Conservation (phyloP, 2,329 filamentous ascomycete genomes). For the Colletotrichum shisoi region DNA sequence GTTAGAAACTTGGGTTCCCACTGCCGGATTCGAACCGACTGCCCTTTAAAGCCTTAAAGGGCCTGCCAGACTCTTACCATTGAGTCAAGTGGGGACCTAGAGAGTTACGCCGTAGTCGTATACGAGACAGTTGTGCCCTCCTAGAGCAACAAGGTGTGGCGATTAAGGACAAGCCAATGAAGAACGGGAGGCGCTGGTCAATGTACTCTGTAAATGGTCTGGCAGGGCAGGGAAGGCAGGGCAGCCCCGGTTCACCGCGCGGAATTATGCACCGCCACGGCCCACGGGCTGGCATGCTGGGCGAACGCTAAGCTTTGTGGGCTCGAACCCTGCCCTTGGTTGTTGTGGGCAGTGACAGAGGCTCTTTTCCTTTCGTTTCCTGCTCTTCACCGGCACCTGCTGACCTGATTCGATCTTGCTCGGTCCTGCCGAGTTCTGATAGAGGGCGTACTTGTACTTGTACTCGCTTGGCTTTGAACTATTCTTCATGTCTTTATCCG, state of each 20-base stretch:
- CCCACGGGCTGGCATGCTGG: no score
- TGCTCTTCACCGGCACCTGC: neutral
- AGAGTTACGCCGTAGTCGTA: no score
- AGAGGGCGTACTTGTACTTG: neutral
- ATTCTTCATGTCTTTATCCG: slow-evolving; percentile 1
- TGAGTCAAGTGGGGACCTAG: no score
- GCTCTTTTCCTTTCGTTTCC: slow-evolving; percentile 2
- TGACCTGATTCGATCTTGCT: neutral
- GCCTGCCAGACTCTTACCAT: no score
- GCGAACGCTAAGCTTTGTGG: slow-evolving; percentile 32
- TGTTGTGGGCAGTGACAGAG: neutral
- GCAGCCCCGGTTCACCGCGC: neutral
- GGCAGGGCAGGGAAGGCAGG: neutral
- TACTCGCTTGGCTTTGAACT: neutral
- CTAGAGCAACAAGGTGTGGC: no score
- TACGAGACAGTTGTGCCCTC: no score
- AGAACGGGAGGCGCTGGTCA: neutral
- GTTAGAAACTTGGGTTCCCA: no score
- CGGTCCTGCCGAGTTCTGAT: neutral
- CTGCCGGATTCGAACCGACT: no score
- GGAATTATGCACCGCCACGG: neutral
- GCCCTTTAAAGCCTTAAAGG: no score
- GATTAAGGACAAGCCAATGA: neutral
- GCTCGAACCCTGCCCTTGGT: slow-evolving; percentile 16
- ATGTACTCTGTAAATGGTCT: neutral